A percentile compares a stretch with the other conserved stretches of the same genome.
Conservation (phyloP, 2,329 filamentous ascomycete genomes). For the Macrophomina phaseolina region DNA sequence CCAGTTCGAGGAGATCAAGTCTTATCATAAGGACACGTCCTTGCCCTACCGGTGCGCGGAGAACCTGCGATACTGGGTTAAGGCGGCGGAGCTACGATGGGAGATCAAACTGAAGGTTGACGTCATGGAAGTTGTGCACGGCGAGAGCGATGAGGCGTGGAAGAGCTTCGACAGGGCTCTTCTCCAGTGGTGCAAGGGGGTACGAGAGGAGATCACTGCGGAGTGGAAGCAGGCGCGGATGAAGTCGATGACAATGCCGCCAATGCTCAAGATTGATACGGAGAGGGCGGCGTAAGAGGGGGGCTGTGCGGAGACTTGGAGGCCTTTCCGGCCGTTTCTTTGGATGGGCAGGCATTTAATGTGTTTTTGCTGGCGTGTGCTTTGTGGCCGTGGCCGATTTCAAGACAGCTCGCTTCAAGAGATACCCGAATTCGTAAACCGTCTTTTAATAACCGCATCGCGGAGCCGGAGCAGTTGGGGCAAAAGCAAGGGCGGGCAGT, state of each 20-base stretch:
- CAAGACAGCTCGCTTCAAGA: conserved; percentile 21
- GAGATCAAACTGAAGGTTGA: conserved; percentile 83
- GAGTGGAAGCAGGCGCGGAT: conserved; percentile 65
- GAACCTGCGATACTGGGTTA: conserved; percentile 94
- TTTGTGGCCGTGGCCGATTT: conserved; percentile 16
- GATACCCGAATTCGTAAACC: conserved; percentile 22
- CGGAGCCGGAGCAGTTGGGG: background rate
- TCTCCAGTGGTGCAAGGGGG: conserved; percentile 79
- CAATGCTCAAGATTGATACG: conserved; percentile 45
- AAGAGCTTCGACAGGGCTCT: conserved; percentile 81
- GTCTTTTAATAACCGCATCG: conserved; percentile 19
- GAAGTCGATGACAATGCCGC: conserved; percentile 38
- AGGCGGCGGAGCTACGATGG: conserved; percentile 93
- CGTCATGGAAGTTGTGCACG: conserved; percentile 84
- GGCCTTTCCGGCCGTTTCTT: conserved; percentile 12
- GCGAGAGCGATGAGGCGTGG: conserved; percentile 73
- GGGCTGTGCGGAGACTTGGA: background rate
- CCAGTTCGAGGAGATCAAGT: conserved; percentile 86
- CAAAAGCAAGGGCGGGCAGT: conserved; percentile 22
- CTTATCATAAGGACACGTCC: conserved; percentile 87
- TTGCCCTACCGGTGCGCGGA: conserved; percentile 95
- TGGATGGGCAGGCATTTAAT: conserved; percentile 23
- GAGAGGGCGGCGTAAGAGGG: conserved; percentile 10
- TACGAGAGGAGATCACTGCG: conserved; percentile 80
- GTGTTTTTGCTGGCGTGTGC: conserved; percentile 9